Base-by-base conservation (phyloP, 2,329 filamentous ascomycete genomes). In the Ophiostoma himal-ulmi region DNA sequence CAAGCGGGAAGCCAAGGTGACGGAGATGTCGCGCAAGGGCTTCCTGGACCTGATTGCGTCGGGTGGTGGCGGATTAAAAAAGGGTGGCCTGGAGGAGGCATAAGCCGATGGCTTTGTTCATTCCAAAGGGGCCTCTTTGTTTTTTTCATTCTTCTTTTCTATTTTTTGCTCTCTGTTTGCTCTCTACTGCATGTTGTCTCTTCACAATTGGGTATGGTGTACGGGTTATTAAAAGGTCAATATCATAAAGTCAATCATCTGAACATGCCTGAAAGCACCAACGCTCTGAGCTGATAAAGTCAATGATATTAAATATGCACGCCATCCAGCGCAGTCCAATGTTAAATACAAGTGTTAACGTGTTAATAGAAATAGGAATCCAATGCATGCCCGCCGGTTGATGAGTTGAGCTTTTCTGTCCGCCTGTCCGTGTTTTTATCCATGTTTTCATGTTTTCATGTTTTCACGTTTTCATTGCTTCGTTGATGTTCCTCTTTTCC, bases 11-110 rank as follows among this genome's bases (percentile, higher is more conserved):
- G 93, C 96, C 81, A 93, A 91, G 82, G 84, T 96, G 69, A 95
- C 92, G 74, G 94, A 98, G 83, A 95, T 99, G 89, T 96, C 91
- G 79, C 96, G 96, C 82, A 92, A 97, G 82, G 94, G 94, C 0
- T 99, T 98, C 81, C 80, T 99, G 79, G 94, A 98, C 73, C 81
- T 98, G 79, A 97, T 99, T 78, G 86, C 87, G 4, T 86, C 84
- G 1, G 86, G 87, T 26, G 87, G 87, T 13, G 86, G 86, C 0
- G 83, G 82, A 30, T 74, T 88, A 75, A 89, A 87, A 76, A 88
- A 86, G 80, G 83, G 84, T 7, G 83, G 79, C 5, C 77, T 89
- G 69, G 85, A 88, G 76, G 86, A 88, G 78, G 85, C 86, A 44
- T 85, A 66, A n/a, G 62, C 11, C n/a, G 76, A 20, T 65, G 11